Conservation (phyloP, 1,139 yeast species). For the Yamadazyma membranifaciens region DNA sequence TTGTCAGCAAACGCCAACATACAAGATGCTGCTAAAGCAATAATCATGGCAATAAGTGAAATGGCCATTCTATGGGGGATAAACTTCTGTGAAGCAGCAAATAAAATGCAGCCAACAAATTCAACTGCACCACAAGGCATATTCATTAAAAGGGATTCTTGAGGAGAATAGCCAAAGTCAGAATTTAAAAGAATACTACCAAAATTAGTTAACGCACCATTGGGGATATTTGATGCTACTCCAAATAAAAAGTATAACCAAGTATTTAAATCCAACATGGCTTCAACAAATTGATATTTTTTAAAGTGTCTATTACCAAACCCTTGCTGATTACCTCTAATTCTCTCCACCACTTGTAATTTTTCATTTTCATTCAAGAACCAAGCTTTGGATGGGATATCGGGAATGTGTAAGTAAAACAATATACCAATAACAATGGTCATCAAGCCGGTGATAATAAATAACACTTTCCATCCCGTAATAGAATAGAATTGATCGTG, state of each 20-base stretch:
- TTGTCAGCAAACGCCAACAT: slow-evolving; percentile 47
- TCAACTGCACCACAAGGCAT: slow-evolving; percentile 39
- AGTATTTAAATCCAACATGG: slow-evolving; percentile 41
- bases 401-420: slow-evolving; percentile 22
- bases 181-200: slow-evolving; percentile 36
- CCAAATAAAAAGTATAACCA: slow-evolving; percentile 35
- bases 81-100: slow-evolving; percentile 33
- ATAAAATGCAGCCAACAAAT: slow-evolving; percentile 33
- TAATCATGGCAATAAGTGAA: slow-evolving; percentile 20
- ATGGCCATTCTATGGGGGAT: slow-evolving; percentile 32
- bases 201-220: slow-evolving; percentile 32
- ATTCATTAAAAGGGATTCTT: slow-evolving; percentile 27
- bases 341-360: slow-evolving; percentile 25
- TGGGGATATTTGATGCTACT: slow-evolving; percentile 26
- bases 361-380: slow-evolving; percentile 38
- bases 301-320: slow-evolving; percentile 55
- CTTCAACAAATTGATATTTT: slow-evolving; percentile 50
- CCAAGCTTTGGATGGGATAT: slow-evolving; percentile 27
- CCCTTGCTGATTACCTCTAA: slow-evolving; percentile 40
- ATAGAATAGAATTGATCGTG: slow-evolving; percentile 9
- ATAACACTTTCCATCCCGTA: slow-evolving; percentile 27
- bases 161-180: slow-evolving; percentile 34
- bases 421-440: slow-evolving; percentile 23
- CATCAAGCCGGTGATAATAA: slow-evolving; percentile 23
- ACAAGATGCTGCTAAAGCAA: slow-evolving; percentile 34